Conservation (phyloP, 305 asterid genomes). For the Fraxinus paxiana region DNA sequence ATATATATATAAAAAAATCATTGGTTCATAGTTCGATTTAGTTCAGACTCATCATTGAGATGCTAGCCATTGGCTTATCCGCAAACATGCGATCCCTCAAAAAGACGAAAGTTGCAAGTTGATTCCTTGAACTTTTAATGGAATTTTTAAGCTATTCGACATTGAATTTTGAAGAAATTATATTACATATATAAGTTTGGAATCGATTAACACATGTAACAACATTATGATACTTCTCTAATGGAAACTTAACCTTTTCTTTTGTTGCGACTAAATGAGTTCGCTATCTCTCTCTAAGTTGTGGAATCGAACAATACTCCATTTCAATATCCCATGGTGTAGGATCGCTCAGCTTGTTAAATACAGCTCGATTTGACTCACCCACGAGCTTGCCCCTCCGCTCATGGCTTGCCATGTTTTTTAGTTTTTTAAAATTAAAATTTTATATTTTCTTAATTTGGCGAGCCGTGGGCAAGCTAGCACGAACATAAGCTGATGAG, state of each 20-base stretch:
- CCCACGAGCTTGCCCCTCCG: background rate
- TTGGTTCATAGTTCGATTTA: no score
- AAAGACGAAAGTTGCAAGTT: background rate
- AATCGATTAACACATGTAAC: background rate
- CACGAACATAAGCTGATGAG: background rate
- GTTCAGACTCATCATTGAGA: background rate
- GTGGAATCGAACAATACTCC: background rate
- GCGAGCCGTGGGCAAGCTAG: background rate
- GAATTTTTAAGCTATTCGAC: background rate
- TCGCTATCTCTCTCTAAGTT: background rate
- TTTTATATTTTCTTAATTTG: background rate
- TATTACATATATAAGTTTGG: background rate
- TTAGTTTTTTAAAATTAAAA: background rate
- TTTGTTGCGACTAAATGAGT: background rate
- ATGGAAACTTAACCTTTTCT: background rate
- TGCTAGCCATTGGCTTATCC: background rate
- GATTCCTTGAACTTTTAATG: background rate
- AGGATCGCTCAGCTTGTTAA: background rate
- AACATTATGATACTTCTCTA: background rate
- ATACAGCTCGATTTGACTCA: background rate
- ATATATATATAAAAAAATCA: no score
- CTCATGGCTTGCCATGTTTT: background rate
- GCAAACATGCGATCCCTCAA: background rate
- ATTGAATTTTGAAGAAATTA: background rate
- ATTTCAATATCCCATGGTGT: background rate